phyloP scores from a whole-genome alignment of 306 rosid species.

The Malus orientalis region DNA sequence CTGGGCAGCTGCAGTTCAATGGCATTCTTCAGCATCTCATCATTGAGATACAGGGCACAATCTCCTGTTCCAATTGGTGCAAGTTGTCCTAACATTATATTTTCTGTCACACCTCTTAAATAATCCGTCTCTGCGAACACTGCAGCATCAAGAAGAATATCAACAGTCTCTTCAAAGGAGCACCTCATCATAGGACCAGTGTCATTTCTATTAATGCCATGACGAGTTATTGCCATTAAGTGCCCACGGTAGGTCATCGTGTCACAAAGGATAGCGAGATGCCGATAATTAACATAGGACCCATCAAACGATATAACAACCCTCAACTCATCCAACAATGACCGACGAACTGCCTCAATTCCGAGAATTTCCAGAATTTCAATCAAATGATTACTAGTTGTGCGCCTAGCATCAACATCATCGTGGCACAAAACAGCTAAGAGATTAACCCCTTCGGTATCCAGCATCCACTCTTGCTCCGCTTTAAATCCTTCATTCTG shows the following conservation, averaged over 20 bases:
- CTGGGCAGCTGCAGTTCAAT: constrained; percentile 96
- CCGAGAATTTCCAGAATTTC: constrained; percentile 98
- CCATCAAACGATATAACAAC: constrained; percentile 97
- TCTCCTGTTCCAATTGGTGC: constrained; percentile 98
- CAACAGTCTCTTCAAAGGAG: constrained; percentile 97
- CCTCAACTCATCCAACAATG: constrained; percentile 82
- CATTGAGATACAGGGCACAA: constrained; percentile 76
- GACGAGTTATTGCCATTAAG: constrained; percentile 99
- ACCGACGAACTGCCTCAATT: constrained; percentile 91
- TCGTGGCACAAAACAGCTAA: constrained; percentile 92
- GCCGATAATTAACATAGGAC: constrained; percentile 91
- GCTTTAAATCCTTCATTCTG: constrained; percentile 78
- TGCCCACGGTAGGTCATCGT: constrained; percentile 98
- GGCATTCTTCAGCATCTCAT: constrained; percentile 95
- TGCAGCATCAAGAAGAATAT: constrained; percentile 95
- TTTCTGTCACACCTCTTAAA: constrained; percentile 92
- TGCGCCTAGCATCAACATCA: constrained; percentile 81
- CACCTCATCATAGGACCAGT: constrained; percentile 99
- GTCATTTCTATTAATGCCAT: constrained; percentile 90
- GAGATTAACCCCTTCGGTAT: constrained; percentile 96
- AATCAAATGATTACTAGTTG: constrained; percentile 94
- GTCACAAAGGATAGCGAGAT: constrained; percentile 95
- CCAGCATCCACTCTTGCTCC: constrained; percentile 96
- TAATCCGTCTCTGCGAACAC: constrained; percentile 85
- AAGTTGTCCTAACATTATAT: constrained; percentile 94